Percentiles rank a stretch among this genome's conserved stretches.
Evolutionary conservation across 306 rosid species (phyloP).

Genomic region (Prunus kanzakura): DNA sequence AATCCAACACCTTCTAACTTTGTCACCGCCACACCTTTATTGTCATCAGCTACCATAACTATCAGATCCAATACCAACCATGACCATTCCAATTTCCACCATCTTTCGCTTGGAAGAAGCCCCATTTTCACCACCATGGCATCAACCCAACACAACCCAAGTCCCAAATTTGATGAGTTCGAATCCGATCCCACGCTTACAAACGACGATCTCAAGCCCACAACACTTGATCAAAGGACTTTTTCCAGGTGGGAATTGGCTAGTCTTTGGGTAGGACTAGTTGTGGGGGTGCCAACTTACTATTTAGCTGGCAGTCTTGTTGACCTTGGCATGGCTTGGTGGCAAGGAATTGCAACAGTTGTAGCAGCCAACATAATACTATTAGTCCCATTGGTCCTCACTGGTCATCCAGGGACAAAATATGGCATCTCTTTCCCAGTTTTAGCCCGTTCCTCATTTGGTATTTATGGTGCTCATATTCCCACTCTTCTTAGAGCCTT

Average conservation of each 20-base stretch:
- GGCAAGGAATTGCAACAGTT: slow-evolving; percentile 91
- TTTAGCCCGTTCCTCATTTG: slow-evolving; percentile 78
- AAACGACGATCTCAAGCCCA: slow-evolving; percentile 79
- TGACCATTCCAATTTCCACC: background rate
- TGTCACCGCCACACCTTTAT: background rate
- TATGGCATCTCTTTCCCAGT: slow-evolving; percentile 90
- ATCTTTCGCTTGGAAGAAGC: slow-evolving; percentile 20
- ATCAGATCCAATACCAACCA: slow-evolving; percentile 8
- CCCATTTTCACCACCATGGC: slow-evolving; percentile 23
- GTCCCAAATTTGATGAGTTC: slow-evolving; percentile 11
- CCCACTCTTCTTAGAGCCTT: slow-evolving; percentile 78
- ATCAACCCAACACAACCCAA: slow-evolving; percentile 8
- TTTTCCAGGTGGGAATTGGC: slow-evolving; percentile 71
- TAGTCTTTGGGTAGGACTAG: slow-evolving; percentile 76
- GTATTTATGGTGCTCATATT: slow-evolving; percentile 78
- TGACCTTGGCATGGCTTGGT: slow-evolving; percentile 97
- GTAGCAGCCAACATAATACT: slow-evolving; percentile 59
- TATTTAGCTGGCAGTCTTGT: slow-evolving; percentile 88
- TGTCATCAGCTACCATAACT: background rate
- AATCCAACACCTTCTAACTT: slow-evolving; percentile 17
- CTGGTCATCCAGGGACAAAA: slow-evolving; percentile 76
- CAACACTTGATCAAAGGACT: slow-evolving; percentile 46
- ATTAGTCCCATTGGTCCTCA: slow-evolving; percentile 54
- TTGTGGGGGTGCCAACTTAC: slow-evolving; percentile 86
- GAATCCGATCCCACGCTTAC: slow-evolving; percentile 49